A percentile compares a stretch with the other conserved stretches of the same genome.
phyloP scores from a whole-genome alignment of 257 asterid genomes.

The Striga asiatica region DNA sequence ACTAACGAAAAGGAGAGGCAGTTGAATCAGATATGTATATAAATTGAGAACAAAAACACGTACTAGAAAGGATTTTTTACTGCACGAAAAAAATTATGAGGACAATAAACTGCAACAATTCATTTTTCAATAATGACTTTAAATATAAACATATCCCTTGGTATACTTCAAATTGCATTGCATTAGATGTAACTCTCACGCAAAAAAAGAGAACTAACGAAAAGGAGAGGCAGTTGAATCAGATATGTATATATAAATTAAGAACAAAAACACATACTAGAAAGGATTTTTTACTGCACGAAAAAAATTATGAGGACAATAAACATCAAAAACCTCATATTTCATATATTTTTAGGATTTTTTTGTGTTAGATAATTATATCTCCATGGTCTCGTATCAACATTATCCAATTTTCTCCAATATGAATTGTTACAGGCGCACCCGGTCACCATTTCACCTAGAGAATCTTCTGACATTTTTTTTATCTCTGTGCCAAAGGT shows the following conservation, averaged over 20 bases:
- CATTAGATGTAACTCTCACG: background rate
- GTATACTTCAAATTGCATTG: background rate
- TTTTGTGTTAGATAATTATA: background rate
- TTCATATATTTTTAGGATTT: background rate
- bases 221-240: background rate
- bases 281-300: background rate
- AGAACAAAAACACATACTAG: background rate
- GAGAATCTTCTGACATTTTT: no score
- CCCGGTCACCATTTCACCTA: no score
- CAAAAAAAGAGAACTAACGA: background rate
- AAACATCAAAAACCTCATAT: background rate
- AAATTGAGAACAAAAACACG: background rate
- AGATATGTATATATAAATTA: background rate
- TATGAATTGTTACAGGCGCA: no score
- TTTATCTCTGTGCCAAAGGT: no score
- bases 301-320: background rate
- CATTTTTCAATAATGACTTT: slow-evolving; percentile 5
- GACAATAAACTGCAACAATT: slow-evolving; percentile 66
- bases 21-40: background rate
- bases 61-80: background rate
- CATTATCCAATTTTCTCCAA: background rate
- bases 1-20: background rate
- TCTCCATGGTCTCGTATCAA: slow-evolving; percentile 1
- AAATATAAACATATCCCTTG: background rate
- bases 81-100: background rate